These are phyloP conservation scores for Colletotrichum limetticola DNA, from an alignment of 2,329 filamentous ascomycete species.

Conservation along the genomic window DNA sequence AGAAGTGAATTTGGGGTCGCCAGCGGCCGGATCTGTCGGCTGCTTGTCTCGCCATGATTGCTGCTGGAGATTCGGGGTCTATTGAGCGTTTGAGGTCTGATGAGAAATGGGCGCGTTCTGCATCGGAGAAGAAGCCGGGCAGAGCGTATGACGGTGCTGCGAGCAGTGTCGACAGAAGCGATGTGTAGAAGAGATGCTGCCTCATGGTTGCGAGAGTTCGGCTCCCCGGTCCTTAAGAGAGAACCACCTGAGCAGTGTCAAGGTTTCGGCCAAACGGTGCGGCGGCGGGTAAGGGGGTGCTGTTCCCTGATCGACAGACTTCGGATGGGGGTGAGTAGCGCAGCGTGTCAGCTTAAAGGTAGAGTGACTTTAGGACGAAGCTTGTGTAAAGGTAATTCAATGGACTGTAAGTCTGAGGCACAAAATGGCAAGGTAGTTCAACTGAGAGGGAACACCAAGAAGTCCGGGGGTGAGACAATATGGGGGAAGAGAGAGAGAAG, in stretches of 20 bases:
- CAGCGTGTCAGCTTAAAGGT: slow-evolving; percentile 25
- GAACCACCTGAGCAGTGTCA: slow-evolving; percentile 13
- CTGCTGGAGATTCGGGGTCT: background rate
- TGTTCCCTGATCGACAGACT: slow-evolving; percentile 30
- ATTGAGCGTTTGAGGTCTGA: slow-evolving; percentile 27
- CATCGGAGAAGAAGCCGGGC: slow-evolving; percentile 9
- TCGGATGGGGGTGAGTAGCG: slow-evolving; percentile 27
- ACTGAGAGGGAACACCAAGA: background rate
- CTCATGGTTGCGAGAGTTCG: slow-evolving; percentile 26
- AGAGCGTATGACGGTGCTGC: slow-evolving; percentile 15
- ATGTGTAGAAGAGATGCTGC: slow-evolving; percentile 24
- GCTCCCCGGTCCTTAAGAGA: slow-evolving; percentile 28
- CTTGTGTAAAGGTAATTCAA: background rate
- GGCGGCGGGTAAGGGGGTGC: slow-evolving; percentile 20
- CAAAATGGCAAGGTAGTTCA: background rate
- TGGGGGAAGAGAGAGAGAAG: background rate
- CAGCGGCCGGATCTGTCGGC: slow-evolving; percentile 38
- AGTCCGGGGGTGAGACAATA: background rate
- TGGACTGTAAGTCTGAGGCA: background rate
- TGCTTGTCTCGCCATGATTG: slow-evolving; percentile 21
- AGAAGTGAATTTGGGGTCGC: slow-evolving; percentile 67
- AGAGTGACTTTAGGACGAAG: slow-evolving; percentile 19
- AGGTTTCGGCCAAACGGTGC: slow-evolving; percentile 27
- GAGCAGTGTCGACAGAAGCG: slow-evolving; percentile 30
- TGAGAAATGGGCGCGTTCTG: background rate